phyloP scores from a whole-genome alignment of 352 stramenopile species.

The Phytophthora palmivora region DNA sequence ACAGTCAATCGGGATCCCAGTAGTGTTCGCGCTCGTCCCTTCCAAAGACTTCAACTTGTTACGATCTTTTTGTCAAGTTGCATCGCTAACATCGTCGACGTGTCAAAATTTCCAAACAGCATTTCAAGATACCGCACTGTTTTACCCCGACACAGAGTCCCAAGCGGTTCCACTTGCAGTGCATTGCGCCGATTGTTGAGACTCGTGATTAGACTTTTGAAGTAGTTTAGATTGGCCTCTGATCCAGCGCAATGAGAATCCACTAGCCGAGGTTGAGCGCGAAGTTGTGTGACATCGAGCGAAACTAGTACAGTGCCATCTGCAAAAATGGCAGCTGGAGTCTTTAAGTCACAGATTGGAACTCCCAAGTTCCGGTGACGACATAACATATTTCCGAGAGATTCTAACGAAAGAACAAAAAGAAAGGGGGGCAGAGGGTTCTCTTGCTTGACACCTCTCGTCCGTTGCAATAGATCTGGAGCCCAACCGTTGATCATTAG shows the following conservation, averaged over 20 bases:
- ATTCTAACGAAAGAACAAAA: no score
- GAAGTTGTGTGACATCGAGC: background rate
- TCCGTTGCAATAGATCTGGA: no score
- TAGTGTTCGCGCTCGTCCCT: background rate
- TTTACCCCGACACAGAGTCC: background rate
- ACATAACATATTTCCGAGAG: no score
- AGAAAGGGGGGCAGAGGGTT: no score
- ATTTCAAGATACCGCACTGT: background rate
- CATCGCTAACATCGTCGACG: background rate
- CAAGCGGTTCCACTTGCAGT: background rate
- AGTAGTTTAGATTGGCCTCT: background rate
- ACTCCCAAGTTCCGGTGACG: no score
- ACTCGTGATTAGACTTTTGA: background rate
- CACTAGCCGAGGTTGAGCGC: background rate
- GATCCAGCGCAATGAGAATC: background rate
- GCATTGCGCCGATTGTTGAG: background rate
- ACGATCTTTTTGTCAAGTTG: background rate
- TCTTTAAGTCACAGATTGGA: background rate
- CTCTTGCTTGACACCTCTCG: no score
- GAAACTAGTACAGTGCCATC: background rate
- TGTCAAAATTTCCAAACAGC: background rate
- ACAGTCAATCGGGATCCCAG: background rate
- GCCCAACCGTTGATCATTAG: no score
- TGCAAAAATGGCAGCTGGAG: background rate
- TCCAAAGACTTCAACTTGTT: background rate